These are phyloP conservation scores for Sanghuangporus weigelae DNA, from an alignment of 1,284 basidiomycete genomes.

Conservation along the genomic window DNA sequence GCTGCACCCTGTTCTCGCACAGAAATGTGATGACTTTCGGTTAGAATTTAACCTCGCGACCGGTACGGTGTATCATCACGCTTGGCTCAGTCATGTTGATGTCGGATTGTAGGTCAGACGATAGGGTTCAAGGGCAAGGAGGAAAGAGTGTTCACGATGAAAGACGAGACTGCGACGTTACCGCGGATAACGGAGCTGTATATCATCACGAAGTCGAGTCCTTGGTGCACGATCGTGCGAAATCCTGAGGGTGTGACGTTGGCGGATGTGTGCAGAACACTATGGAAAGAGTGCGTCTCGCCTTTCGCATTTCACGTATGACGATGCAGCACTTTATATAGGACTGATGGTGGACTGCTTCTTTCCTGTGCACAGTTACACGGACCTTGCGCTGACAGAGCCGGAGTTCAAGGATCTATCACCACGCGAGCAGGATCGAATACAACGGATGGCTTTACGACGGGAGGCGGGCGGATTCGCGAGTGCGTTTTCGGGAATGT, in stretches of 20 bases:
- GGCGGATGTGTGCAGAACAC: constrained; percentile 56
- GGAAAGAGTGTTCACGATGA: constrained; percentile 56
- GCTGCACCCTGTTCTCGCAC: constrained; percentile 64
- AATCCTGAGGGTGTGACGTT: constrained; percentile 71
- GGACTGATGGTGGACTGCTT: neutral
- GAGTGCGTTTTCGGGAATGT: constrained; percentile 3
- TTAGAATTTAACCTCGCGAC: constrained; percentile 65
- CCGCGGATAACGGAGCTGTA: constrained; percentile 68
- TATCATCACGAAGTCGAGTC: constrained; percentile 62
- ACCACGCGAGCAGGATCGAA: constrained; percentile 58
- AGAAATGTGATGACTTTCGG: constrained; percentile 44
- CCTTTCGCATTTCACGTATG: neutral
- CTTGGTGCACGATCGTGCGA: constrained; percentile 75
- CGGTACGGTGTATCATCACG: constrained; percentile 34
- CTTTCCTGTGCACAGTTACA: neutral
- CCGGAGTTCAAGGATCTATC: constrained; percentile 56
- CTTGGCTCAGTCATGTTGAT: neutral
- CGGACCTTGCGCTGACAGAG: constrained; percentile 41
- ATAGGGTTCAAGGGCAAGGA: constrained; percentile 57
- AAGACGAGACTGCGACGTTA: constrained; percentile 74
- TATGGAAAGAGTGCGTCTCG: constrained; percentile 65
- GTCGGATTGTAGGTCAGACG: constrained; percentile 27
- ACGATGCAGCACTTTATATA: no score
- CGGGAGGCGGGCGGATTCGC: constrained; percentile 30
- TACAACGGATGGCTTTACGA: constrained; percentile 53